phyloP scores from a whole-genome alignment of 106 monocot species.

The Iris macrosiphon region DNA sequence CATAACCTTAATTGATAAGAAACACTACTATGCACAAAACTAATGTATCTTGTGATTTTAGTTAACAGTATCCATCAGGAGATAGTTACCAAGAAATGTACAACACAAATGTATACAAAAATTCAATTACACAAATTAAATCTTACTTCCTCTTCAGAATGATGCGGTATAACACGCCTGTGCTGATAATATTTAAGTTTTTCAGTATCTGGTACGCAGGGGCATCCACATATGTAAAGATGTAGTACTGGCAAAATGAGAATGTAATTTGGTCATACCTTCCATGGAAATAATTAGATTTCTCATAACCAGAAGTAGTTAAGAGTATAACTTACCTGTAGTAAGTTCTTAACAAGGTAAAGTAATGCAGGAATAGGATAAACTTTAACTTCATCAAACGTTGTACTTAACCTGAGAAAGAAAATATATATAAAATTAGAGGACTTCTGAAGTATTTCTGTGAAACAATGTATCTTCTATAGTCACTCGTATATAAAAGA shows the following conservation, averaged over 20 bases:
- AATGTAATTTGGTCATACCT: slow-evolving; percentile 6
- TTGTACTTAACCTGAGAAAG: slow-evolving; percentile 56
- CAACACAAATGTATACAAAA: no score
- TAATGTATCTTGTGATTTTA: no score
- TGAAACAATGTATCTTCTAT: no score
- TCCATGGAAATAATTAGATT: slow-evolving; percentile 1
- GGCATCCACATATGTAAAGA: slow-evolving; percentile 93
- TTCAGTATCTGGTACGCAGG: slow-evolving; percentile 98
- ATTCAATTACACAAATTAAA: slow-evolving; percentile 16
- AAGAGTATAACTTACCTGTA: slow-evolving; percentile 54
- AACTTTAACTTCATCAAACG: slow-evolving; percentile 77
- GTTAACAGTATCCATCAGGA: no score
- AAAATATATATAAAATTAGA: no score
- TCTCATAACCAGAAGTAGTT: not conserved
- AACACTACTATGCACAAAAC: no score
- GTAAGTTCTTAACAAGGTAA: slow-evolving; percentile 82
- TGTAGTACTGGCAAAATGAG: slow-evolving; percentile 55
- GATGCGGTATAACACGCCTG: slow-evolving; percentile 84
- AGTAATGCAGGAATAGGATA: slow-evolving; percentile 90
- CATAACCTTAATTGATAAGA: no score
- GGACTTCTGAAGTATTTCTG: no score
- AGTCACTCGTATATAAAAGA: no score
- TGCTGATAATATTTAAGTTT: slow-evolving; percentile 98
- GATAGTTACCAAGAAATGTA: no score
- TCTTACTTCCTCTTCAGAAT: slow-evolving; percentile 92